Base-by-base conservation (phyloP, 495 filamentous ascomycete species). In the Penicillium pulvis region DNA sequence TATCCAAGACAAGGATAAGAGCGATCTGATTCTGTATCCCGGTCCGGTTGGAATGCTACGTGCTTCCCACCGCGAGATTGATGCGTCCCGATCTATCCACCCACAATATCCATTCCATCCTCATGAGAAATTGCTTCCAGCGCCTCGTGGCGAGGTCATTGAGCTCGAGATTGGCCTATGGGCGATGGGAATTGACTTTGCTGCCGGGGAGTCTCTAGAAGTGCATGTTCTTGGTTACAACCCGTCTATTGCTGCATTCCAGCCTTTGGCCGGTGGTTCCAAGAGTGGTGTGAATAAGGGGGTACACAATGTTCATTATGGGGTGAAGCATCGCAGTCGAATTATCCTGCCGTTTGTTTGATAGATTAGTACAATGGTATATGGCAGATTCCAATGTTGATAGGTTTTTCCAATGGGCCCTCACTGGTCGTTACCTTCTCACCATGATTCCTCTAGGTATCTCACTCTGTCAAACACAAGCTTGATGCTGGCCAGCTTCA, bases 21-120 rank as follows among this genome's bases (percentile, higher is more conserved):
- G 20, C 14, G 57, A 61, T 7, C 56, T 63, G 24, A 56, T 54
- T 41, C 59, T 70, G 10, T 65, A 76, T 41, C 11, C 63, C 28
- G 70, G 70, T 8, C 60, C 68, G 3, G 59, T 57, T 12, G 73
- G 73, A n/a, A 54, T 64, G 7, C 60, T 74, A 4, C 62, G 73
- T 11, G 71, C 68, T 1, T 71, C 68, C 20, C 64, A 71, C 44
- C 64, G 73, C 9, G 60, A 54, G 11, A 59, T 33, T 11, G 62
- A 47, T 24, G 28, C 11, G 20, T 46, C 16, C 48, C 56, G 6
- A 61, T 61, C 20, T 55, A 66, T 47, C 28, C 68, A 35, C 55
- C 63, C 5, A 61, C 71, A 45, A 61, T 58, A 30, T 30, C 35
- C 46, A 11, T 49, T 26, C 20, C 28, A 28, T 4, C 23, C 46